Percentiles rank a stretch among this genome's conserved stretches.
Evolutionary conservation across 768 basidiomycete species (phyloP).

Genomic region (Lactifluus piperatus): DNA sequence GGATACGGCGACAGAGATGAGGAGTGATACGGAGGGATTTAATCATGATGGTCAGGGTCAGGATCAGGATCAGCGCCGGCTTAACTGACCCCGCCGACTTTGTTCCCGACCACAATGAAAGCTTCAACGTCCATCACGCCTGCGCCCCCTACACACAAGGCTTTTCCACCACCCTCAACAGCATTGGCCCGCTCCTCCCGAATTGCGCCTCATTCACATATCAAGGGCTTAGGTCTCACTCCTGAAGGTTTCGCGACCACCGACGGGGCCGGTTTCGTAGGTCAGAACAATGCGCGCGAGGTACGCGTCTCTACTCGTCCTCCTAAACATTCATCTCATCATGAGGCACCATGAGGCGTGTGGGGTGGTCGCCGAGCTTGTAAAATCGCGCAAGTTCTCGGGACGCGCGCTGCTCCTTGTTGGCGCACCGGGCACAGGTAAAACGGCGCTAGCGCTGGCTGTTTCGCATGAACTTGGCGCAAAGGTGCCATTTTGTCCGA

Average conservation of each 20-base stretch:
- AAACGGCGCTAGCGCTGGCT: slow-evolving; percentile 94
- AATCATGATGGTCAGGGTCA: not conserved
- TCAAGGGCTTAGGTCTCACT: slow-evolving; percentile 88
- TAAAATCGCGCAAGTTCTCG: slow-evolving; percentile 88
- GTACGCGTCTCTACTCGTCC: slow-evolving; percentile 32
- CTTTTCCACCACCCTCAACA: slow-evolving; percentile 58
- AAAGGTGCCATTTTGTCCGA: slow-evolving; percentile 96
- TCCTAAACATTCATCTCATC: not conserved
- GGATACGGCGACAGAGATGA: not conserved
- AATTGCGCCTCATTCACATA: slow-evolving; percentile 90
- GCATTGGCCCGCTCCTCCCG: slow-evolving; percentile 61
- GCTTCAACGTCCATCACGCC: slow-evolving; percentile 17
- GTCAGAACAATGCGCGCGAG: slow-evolving; percentile 86
- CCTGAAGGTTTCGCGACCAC: slow-evolving; percentile 69
- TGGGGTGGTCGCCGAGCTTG: slow-evolving; percentile 80
- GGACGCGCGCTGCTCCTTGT: slow-evolving; percentile 88
- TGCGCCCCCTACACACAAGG: slow-evolving; percentile 46
- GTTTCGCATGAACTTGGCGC: slow-evolving; percentile 89
- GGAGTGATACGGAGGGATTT: not conserved
- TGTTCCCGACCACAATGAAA: slow-evolving; percentile 13
- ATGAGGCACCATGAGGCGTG: slow-evolving; percentile 53
- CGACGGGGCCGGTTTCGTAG: slow-evolving; percentile 81
- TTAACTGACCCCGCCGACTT: not conserved
- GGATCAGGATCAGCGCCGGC: not conserved
- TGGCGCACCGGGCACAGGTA: slow-evolving; percentile 95